Evolutionary conservation across 1,139 yeast species (phyloP).

Genomic region (Hyphopichia khmerensis): DNA sequence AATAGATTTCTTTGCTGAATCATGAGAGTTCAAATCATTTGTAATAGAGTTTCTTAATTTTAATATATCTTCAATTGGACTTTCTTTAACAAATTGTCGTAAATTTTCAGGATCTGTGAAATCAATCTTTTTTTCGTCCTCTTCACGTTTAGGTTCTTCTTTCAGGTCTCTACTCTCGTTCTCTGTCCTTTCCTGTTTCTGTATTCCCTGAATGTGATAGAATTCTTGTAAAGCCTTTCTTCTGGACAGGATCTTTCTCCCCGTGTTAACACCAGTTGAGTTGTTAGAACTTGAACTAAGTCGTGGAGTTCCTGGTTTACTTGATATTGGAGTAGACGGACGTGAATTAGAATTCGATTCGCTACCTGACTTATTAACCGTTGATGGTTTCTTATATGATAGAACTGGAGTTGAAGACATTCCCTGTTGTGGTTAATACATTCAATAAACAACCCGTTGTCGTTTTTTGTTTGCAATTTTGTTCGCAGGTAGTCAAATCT

Average conservation of each 20-base stretch:
- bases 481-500: background rate
- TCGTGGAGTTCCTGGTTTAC: slow-evolving; percentile 11
- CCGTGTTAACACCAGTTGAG: slow-evolving; percentile 4
- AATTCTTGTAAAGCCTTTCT: slow-evolving; percentile 47
- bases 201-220: slow-evolving; percentile 31
- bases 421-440: background rate
- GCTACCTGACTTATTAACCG: background rate
- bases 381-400: slow-evolving; percentile 29
- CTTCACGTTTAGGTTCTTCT: background rate
- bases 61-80: slow-evolving; percentile 36
- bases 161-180: slow-evolving; percentile 1
- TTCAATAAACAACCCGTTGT: background rate
- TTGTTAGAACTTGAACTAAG: slow-evolving; percentile 7
- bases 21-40: slow-evolving; percentile 34
- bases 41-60: slow-evolving; percentile 34
- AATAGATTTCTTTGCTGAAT: slow-evolving; percentile 45
- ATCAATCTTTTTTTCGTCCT: slow-evolving; percentile 7
- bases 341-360: slow-evolving; percentile 5
- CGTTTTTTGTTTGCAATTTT: background rate
- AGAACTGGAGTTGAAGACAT: slow-evolving; percentile 10
- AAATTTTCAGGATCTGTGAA: slow-evolving; percentile 23
- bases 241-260: slow-evolving; percentile 37
- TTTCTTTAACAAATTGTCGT: slow-evolving; percentile 31
- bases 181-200: slow-evolving; percentile 4
- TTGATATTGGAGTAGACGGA: slow-evolving; percentile 8